Base-by-base conservation (phyloP, 257 asterid genomes). In the Paraleonurus japonicus region DNA sequence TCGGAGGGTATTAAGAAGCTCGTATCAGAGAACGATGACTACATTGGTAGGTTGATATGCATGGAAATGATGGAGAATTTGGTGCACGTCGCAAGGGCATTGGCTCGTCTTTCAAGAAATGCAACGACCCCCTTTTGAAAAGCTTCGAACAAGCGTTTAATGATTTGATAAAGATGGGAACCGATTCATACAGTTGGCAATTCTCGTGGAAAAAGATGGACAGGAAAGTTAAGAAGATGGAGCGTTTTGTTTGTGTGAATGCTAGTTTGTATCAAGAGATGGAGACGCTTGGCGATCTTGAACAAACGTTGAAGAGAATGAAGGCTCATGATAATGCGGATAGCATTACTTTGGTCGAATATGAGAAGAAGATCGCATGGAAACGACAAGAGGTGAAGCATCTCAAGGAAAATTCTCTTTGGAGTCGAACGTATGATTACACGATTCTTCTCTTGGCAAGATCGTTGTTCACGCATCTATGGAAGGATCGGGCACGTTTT, bases 251-350 rank as follows among this genome's bases (percentile, higher is more conserved):
- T 13, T 27, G 62, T 5, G 33, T 70, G 5, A 93, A 86, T 70
- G 82, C 86, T 20, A 87, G 83, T 74, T 76, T 93, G 77, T 89
- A 87, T 73, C 96, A 87, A 75, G 97, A 88, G 80, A 85, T 90
- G 96, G 97, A 89, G 72, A 75, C 81, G 5, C 94, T 93, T 57
- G 90, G 90, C 0, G 98, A 93, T 72, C 88, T 90, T 54, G 97
- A 93, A 35, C 92, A 87, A 75, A 81, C 88, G 4, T 71, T 87
- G 85, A 89, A 80, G 86, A 87, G 95, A 80, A 75, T 93, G 88
- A 89, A 81, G 86, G 80, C 72, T 13, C 77, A 77, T 72, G 86
- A 80, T 67, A 84, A 68, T 37, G 84, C 77, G 1, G 96, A 87
- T 74, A 80, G 88, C 79, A 81, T 90, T 69, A 86, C 81, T n/a